Evolutionary conservation across 1,139 yeast genomes (phyloP), one percentile per base, ranked within the genome.

Genomic region (Blastobotrys buckinghamii): DNA sequence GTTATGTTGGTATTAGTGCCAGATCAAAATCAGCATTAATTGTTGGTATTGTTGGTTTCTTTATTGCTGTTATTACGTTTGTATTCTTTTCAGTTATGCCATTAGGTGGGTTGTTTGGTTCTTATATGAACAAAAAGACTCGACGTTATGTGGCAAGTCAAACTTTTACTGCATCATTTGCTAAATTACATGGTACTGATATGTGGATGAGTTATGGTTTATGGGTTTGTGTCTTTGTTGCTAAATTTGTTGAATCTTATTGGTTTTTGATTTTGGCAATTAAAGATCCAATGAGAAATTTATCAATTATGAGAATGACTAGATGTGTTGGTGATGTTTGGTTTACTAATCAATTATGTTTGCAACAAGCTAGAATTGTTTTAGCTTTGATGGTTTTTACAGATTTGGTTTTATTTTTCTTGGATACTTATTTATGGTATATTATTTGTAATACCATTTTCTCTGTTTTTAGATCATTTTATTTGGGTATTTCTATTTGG

Each of bases 391-490:
- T 92, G 96, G 81, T 78, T 61, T 79, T 85, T 56, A 92, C 95
- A 51, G 97, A 92, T 72, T 76, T 92, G 76, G 76, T 92, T 61
- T 80, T 92, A 74, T 92, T 90, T 84, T 92, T 92, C 81, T 79
- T 92, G 77, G 98, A 92, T 84, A 88, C 97, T 58, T 92, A 88
- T 71, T 79, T 92, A 84, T 92, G 98, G 97, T 92, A 90, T 78
- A 90, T 92, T 77, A 77, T 92, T 61, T 83, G 87, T 70, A 92
- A 90, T 80, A 85, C 96, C 70, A 79, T 88, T 60, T 89, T 87
- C 79, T 90, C 97, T 54, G 89, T 92, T 64, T 97, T 96, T 62
- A 87, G 96, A 68, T 92, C 97, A 26, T 92, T 92, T 79, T 92
- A 90, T 77, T 78, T 92, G 70, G 98, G 98, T 84, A 89, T 92